Percentiles rank a stretch among this genome's conserved stretches.
These are phyloP conservation scores for Hypoxylon sp. DNA, from an alignment of 2,329 filamentous ascomycete genomes.

Conservation along the genomic window DNA sequence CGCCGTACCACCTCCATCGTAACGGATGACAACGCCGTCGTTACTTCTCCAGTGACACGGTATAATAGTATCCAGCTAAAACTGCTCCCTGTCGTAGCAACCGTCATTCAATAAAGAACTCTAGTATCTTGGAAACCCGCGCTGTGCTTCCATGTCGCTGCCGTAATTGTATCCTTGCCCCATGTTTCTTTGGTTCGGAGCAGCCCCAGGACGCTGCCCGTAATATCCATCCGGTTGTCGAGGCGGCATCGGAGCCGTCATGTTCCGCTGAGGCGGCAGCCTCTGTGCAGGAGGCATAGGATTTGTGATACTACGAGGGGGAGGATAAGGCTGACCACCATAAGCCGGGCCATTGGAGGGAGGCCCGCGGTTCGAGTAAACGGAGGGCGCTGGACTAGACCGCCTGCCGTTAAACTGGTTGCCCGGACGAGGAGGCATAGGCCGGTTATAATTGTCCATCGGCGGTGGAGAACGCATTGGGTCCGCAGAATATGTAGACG, in stretches of 20 bases:
- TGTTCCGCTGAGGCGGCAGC: slow-evolving; percentile 58
- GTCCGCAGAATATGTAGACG: slow-evolving; percentile 45
- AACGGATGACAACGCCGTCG: slow-evolving; percentile 24
- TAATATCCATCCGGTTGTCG: slow-evolving; percentile 50
- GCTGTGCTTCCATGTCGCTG: slow-evolving; percentile 44
- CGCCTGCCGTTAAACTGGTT: slow-evolving; percentile 44
- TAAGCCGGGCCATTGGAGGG: slow-evolving; percentile 40
- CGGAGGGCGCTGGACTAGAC: slow-evolving; percentile 50
- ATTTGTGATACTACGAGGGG: slow-evolving; percentile 57
- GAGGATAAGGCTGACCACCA: slow-evolving; percentile 47
- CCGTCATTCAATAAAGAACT: slow-evolving; percentile 25
- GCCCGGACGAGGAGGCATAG: slow-evolving; percentile 43
- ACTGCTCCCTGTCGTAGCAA: slow-evolving; percentile 13
- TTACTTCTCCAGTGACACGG: slow-evolving; percentile 11
- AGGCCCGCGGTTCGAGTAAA: slow-evolving; percentile 44
- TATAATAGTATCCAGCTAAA: slow-evolving; percentile 32
- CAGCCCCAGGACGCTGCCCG: slow-evolving; percentile 47
- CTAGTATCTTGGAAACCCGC: slow-evolving; percentile 47
- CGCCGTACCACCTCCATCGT: slow-evolving; percentile 14
- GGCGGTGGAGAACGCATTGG: slow-evolving; percentile 51
- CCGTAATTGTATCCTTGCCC: slow-evolving; percentile 50
- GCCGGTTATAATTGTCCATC: slow-evolving; percentile 50
- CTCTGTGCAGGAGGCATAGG: slow-evolving; percentile 52
- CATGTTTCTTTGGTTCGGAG: slow-evolving; percentile 45
- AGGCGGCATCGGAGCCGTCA: slow-evolving; percentile 59